A percentile compares a stretch with the other conserved stretches of the same genome.
These are phyloP conservation scores for Leccinum pachyderme DNA, from an alignment of 1,284 basidiomycete species.

Conservation along the genomic window DNA sequence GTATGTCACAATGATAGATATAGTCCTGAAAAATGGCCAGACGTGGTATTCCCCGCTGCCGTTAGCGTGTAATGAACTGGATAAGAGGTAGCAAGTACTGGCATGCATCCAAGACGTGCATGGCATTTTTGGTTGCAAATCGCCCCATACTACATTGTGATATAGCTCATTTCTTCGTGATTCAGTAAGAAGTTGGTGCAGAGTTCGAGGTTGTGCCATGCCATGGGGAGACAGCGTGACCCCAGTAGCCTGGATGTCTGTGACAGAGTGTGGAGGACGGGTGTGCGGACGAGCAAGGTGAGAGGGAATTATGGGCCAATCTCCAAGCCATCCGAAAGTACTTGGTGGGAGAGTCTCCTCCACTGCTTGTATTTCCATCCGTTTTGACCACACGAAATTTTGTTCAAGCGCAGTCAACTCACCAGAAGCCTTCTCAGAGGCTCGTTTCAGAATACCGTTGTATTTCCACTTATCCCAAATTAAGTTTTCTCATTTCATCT, in stretches of 20 bases:
- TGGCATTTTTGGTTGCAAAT: neutral
- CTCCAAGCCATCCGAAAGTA: neutral
- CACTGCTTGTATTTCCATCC: too few species aligned
- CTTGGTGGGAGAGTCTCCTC: constrained; percentile 8
- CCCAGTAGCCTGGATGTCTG: constrained; percentile 7
- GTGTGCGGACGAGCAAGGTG: neutral
- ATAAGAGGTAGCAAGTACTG: constrained; percentile 9
- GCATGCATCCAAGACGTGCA: constrained; percentile 3
- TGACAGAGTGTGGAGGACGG: constrained; percentile 6
- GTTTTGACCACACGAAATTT: too few species aligned
- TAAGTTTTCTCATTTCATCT: too few species aligned
- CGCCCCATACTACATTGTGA: neutral
- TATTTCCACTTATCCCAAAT: too few species aligned
- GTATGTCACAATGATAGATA: constrained; percentile 24
- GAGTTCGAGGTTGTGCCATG: constrained; percentile 16
- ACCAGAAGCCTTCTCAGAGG: too few species aligned
- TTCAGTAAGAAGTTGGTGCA: neutral
- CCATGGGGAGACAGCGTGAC: constrained; percentile 16
- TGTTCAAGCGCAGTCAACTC: too few species aligned
- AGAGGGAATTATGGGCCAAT: constrained; percentile 1
- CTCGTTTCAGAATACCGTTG: too few species aligned
- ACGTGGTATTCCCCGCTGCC: neutral
- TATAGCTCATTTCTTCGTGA: neutral
- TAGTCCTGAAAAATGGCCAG: constrained; percentile 19
- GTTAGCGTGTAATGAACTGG: constrained; percentile 5